Evolutionary conservation across 1,284 basidiomycete species (phyloP), one percentile per base, ranked within the genome.

Genomic region (Moniliophthora roreri): DNA sequence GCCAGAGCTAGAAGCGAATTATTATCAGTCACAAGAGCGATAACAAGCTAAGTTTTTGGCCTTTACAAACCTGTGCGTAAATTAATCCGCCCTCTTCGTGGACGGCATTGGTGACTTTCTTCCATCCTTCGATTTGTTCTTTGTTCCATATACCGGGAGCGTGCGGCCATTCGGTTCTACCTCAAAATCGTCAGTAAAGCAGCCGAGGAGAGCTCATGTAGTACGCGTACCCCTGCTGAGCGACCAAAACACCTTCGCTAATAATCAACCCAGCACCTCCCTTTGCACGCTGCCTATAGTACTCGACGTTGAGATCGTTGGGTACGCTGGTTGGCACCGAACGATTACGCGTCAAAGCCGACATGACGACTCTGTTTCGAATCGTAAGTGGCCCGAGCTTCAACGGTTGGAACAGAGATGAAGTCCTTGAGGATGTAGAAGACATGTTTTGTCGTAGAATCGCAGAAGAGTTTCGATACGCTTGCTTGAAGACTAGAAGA

Each of bases 191-290:
- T 11, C 37, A 50, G 44, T 38, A 44, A 41, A 21, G 32, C 15
- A 10, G 15, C 23, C 15, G 53, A 40, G 48, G 36, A 44, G 11
- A 40, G 23, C 41, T 10, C 5, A 47, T 28, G 10, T n/a, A n/a
- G n/a, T n/a, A n/a, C n/a, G n/a, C 66, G 9, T 50, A 73, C 74
- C 75, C 74, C 65, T 76, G 74, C 41, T 67, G 71, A 13, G 62
- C 60, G 37, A 76, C 62, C 3, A 75, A 66, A 10, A 66, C 67
- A 0, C 69, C 79, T 60, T 80, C 79, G 1, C 71, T 68, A n/a
- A 79, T 66, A 24, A 81, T 71, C 8, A 80, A 62, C 0, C 74
- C 74, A 1, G 72, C 73, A 8, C 69, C 69, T 10, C 68, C 66
- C 24, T 32, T 38, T 21, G 47, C 55, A 2, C 79, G 70, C 55